These are phyloP conservation scores for Talaromyces sp. DNA, from an alignment of 2,329 filamentous ascomycete genomes.

Conservation along the genomic window DNA sequence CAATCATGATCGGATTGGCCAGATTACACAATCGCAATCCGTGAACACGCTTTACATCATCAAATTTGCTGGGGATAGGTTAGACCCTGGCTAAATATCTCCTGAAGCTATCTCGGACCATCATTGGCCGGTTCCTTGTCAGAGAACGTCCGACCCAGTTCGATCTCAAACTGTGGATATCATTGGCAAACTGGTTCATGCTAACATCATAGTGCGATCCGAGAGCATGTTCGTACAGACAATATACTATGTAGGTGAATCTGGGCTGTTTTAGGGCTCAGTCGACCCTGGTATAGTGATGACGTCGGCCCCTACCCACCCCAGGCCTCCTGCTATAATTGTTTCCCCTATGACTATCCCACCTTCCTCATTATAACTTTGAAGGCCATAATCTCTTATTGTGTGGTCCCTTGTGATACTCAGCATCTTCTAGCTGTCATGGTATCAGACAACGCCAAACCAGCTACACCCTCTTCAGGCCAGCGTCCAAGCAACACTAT, in stretches of 20 bases:
- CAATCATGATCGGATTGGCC: not conserved
- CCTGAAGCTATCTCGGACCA: not conserved
- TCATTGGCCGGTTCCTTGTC: not conserved
- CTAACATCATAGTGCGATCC: not conserved
- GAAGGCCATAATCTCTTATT: not conserved
- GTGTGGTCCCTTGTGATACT: not conserved
- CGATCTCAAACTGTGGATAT: not conserved
- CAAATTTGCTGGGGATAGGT: not conserved
- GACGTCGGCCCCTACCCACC: constrained; percentile 8
- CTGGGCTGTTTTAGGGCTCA: not conserved
- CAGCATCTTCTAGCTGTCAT: not conserved
- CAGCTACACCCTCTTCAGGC: constrained; percentile 4
- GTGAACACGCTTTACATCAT: not conserved
- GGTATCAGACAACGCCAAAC: not conserved
- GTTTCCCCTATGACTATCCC: not conserved
- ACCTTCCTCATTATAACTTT: not conserved
- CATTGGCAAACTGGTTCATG: not conserved
- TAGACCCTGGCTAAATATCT: not conserved
- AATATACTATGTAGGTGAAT: not conserved
- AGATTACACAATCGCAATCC: not conserved
- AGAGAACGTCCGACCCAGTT: not conserved
- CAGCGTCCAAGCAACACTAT: constrained; percentile 5
- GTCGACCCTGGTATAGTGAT: not conserved
- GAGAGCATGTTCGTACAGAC: not conserved
- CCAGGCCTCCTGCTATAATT: not conserved